Percentiles rank a stretch among this genome's conserved stretches.
Evolutionary conservation across 164 flowering plant genomes (phyloP).

Genomic region (Platanus orientalis): DNA sequence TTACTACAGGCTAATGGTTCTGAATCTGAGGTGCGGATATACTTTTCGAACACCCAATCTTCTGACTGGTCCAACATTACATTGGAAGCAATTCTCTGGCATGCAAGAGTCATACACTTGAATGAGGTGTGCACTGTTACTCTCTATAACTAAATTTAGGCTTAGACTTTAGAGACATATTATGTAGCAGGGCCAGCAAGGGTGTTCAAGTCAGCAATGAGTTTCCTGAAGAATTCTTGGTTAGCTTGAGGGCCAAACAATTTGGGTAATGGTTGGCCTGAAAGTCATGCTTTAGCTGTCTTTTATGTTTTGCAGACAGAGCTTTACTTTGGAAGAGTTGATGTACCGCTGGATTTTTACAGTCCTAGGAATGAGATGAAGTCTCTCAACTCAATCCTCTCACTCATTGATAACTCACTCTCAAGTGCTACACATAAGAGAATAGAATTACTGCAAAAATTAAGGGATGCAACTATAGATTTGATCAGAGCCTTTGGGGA

Average conservation of each 20-base stretch:
- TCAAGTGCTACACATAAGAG: slow-evolving; percentile 11
- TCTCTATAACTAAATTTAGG: neutral
- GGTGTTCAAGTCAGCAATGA: no score
- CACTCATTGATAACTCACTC: slow-evolving; percentile 29
- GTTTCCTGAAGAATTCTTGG: neutral
- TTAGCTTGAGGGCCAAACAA: neutral
- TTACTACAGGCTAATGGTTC: slow-evolving; percentile 43
- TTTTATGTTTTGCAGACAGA: slow-evolving; percentile 52
- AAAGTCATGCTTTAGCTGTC: neutral
- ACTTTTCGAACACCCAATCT: slow-evolving; percentile 20
- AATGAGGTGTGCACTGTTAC: slow-evolving; percentile 59
- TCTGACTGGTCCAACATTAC: slow-evolving; percentile 19
- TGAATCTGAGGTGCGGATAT: slow-evolving; percentile 28
- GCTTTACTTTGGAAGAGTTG: slow-evolving; percentile 61
- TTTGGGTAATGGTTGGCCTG: neutral
- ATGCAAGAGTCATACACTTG: slow-evolving; percentile 56
- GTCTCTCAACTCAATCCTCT: slow-evolving; percentile 59
- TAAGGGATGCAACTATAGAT: slow-evolving; percentile 32
- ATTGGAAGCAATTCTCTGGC: slow-evolving; percentile 43
- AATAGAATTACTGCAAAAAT: slow-evolving; percentile 25
- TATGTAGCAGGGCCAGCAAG: no score
- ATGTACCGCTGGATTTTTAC: slow-evolving; percentile 30
- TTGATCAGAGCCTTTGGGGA: slow-evolving; percentile 41
- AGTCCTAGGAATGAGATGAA: slow-evolving; percentile 76
- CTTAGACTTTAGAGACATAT: neutral